Evolutionary conservation across 129 eudicot species (phyloP).

Genomic region (Lactuca saligna): DNA sequence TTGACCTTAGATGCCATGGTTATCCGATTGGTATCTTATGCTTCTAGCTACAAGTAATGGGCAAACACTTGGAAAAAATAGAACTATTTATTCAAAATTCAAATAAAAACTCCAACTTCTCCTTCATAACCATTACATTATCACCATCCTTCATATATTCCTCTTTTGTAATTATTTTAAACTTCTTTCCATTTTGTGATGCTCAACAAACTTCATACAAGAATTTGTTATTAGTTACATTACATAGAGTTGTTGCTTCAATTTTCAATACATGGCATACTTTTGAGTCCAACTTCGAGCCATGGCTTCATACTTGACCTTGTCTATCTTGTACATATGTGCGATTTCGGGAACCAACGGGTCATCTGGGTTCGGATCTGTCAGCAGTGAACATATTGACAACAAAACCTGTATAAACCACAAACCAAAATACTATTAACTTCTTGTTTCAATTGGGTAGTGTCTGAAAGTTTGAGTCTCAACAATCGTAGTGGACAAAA

Average conservation of each 20-base stretch:
- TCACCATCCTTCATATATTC: conserved; percentile 23
- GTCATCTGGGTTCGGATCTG: conserved; percentile 81
- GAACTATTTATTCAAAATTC: conserved; percentile 27
- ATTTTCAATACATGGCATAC: conserved; percentile 66
- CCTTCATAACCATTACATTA: conserved; percentile 29
- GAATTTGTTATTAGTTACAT: conserved; percentile 32
- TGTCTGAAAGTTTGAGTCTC: background rate
- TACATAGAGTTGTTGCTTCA: conserved; percentile 1
- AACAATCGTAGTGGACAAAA: too few species aligned
- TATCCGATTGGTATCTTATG: background rate
- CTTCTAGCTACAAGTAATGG: background rate
- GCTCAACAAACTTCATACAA: conserved; percentile 33
- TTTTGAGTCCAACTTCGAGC: conserved; percentile 81
- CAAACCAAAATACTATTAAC: background rate
- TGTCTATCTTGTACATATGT: conserved; percentile 75
- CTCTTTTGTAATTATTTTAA: conserved; percentile 2
- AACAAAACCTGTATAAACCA: conserved; percentile 52
- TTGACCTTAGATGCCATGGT: too few species aligned
- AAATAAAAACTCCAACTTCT: conserved; percentile 19
- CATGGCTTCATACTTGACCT: conserved; percentile 67
- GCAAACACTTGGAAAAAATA: background rate
- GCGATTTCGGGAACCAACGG: conserved; percentile 86
- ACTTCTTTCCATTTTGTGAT: conserved; percentile 20
- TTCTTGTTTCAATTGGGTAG: background rate
- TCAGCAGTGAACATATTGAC: conserved; percentile 74